Base-by-base conservation (phyloP, 139 green algal genomes). In the Marvania coccoides region DNA sequence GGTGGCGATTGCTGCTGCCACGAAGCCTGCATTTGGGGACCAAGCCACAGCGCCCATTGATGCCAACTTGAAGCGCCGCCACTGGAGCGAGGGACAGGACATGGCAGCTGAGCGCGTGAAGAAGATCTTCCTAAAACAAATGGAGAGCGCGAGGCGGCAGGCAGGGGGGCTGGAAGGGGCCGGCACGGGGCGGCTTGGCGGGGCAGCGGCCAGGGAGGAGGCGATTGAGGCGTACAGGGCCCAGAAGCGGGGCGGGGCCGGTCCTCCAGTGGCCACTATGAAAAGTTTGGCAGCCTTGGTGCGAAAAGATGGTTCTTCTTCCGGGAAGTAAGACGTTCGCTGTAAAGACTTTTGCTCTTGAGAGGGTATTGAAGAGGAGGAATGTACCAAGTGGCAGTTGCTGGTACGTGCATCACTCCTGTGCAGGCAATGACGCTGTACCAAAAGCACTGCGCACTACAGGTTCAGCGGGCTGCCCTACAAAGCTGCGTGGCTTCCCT, bases 41-140 rank as follows among this genome's bases (percentile, higher is more conserved):
- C 35, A 54, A 54, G 59, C 59, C 9, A 26, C 30, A 29, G 29
- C 38, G 30, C 59, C 59, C 30, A 7, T 66, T 4, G 19, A 66
- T 23, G 30, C 28, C n/a, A 66, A 33, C 56, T 66, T 66, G 39
- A 66, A 66, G 23, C 33, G 36, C 38, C 54, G 7, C 36, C 35
- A 58, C 38, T 66, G 59, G 59, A 51, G 19, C 19, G 59, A 46
- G 9, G 12, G 37, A 40, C 9, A 12, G 12, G 37, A 12, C 35
- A 59, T 9, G 34, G 34, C 54, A 26, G 10, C 36, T 34, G 59
- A 66, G 26, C 36, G 12, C 8, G 34, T 14, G 13, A 66, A 56
- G 13, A 12, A 19, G 10, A n/a, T 54, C 3, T 54, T 36, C 28
- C 13, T 28, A 13, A 24, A 24, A 6, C 36, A 46, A 19, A 66